These are phyloP conservation scores for Ceratobasidium sp. DNA, from an alignment of 1,284 basidiomycete genomes.

Conservation along the genomic window DNA sequence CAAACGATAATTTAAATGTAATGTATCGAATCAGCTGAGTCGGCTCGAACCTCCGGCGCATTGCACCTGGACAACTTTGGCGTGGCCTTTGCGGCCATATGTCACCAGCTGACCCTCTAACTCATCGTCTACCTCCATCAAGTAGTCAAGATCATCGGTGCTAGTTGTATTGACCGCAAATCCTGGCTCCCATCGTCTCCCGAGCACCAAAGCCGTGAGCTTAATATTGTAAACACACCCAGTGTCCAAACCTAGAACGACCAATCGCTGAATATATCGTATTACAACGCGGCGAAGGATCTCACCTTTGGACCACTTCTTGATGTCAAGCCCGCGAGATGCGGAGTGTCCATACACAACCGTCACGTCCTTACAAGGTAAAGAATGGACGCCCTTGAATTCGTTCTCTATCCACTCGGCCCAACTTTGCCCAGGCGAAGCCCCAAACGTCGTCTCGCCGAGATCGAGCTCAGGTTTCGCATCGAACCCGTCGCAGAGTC, in stretches of 20 bases:
- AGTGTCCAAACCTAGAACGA: slow-evolving; percentile 67
- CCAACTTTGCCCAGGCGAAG: slow-evolving; percentile 41
- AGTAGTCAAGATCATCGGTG: not conserved
- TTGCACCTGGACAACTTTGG: slow-evolving; percentile 27
- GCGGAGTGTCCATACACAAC: slow-evolving; percentile 89
- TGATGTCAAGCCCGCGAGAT: slow-evolving; percentile 76
- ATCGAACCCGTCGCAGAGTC: slow-evolving; percentile 68
- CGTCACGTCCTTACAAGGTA: slow-evolving; percentile 57
- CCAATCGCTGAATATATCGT: not conserved
- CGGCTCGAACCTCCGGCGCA: slow-evolving; percentile 18
- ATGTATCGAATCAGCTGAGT: not conserved
- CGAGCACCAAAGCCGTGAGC: slow-evolving; percentile 49
- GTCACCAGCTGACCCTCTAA: slow-evolving; percentile 21
- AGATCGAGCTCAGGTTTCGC: slow-evolving; percentile 1
- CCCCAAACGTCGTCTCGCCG: slow-evolving; percentile 32
- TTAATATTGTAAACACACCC: slow-evolving; percentile 69
- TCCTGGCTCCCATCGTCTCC: slow-evolving; percentile 48
- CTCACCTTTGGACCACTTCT: slow-evolving; percentile 73
- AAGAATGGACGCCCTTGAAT: slow-evolving; percentile 24
- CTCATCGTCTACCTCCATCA: slow-evolving; percentile 28
- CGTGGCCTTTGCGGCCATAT: slow-evolving; percentile 27
- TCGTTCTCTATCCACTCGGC: slow-evolving; percentile 49
- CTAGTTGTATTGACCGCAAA: slow-evolving; percentile 44
- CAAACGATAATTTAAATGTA: slow-evolving; percentile 18
- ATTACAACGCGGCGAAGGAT: not conserved